These are phyloP conservation scores for Acacia pycnantha DNA, from an alignment of 331 rosid genomes.

Conservation along the genomic window DNA sequence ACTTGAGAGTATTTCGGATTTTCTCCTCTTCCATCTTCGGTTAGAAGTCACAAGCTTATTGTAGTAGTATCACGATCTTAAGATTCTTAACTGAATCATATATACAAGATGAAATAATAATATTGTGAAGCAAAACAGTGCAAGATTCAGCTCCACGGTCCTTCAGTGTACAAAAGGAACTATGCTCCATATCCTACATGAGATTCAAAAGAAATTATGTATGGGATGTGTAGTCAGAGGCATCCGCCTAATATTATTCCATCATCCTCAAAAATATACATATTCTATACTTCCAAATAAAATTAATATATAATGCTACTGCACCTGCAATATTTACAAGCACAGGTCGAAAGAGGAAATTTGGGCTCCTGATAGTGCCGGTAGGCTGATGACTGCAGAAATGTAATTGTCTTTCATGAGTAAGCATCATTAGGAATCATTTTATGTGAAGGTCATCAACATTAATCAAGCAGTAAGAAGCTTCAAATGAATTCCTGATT, in stretches of 20 bases:
- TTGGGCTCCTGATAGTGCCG: constrained; percentile 1
- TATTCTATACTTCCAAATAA: constrained; percentile 41
- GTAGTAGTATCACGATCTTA: constrained; percentile 2
- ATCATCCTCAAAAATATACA: constrained; percentile 35
- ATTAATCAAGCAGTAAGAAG: background rate
- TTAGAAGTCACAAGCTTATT: background rate
- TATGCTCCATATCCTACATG: constrained; percentile 27
- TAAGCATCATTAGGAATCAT: background rate
- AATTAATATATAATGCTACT: constrained; percentile 38
- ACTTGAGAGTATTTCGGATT: background rate
- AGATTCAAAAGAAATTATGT: constrained; percentile 29
- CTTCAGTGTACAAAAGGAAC: constrained; percentile 33
- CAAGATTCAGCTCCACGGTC: constrained; percentile 28
- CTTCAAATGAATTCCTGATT: background rate
- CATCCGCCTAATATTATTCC: constrained; percentile 24
- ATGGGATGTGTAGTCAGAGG: constrained; percentile 19
- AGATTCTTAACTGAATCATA: constrained; percentile 25
- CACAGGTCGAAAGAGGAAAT: constrained; percentile 21
- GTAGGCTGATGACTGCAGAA: constrained; percentile 42
- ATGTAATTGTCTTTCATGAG: background rate
- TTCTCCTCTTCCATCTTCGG: background rate
- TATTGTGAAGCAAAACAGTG: constrained; percentile 20
- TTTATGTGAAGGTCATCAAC: background rate
- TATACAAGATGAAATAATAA: constrained; percentile 17
- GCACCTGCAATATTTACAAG: constrained; percentile 36